Conservation (phyloP, 257 asterid species). For the Penstemon eatonii region DNA sequence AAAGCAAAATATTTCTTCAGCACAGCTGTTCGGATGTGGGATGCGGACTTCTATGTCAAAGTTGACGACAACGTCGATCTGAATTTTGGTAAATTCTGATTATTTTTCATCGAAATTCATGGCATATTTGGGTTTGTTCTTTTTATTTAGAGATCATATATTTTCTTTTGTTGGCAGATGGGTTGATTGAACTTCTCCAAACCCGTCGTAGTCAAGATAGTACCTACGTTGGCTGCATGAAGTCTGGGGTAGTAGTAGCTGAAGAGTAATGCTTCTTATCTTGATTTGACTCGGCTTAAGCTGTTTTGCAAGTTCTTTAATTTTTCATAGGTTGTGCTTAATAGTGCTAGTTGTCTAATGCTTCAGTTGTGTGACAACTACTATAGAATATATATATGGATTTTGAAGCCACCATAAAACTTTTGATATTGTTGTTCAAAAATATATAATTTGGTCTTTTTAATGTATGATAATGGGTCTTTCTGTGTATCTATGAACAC, state of each 20-base stretch:
- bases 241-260: conserved; percentile 79
- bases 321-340: conserved; percentile 6
- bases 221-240: conserved; percentile 95
- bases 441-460: conserved; percentile 12
- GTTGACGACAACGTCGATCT: conserved; percentile 74
- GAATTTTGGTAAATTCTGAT: conserved; percentile 57
- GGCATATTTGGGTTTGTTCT: background rate
- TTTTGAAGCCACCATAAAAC: background rate
- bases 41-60: conserved; percentile 88
- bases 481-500: background rate
- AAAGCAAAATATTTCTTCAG: conserved; percentile 81
- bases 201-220: conserved; percentile 65
- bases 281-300: conserved; percentile 22
- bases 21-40: conserved; percentile 88
- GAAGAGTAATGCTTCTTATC: conserved; percentile 65
- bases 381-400: background rate
- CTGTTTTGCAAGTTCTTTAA: conserved; percentile 5
- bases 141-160: background rate
- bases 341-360: background rate
- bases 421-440: conserved; percentile 7
- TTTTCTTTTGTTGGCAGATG: conserved; percentile 47
- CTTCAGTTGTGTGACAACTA: background rate
- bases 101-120: conserved; percentile 14
- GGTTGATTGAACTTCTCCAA: conserved; percentile 68
- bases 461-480: conserved; percentile 5